These are phyloP conservation scores for Capsicum rhomboideum DNA, from an alignment of 257 asterid genomes.

Conservation along the genomic window DNA sequence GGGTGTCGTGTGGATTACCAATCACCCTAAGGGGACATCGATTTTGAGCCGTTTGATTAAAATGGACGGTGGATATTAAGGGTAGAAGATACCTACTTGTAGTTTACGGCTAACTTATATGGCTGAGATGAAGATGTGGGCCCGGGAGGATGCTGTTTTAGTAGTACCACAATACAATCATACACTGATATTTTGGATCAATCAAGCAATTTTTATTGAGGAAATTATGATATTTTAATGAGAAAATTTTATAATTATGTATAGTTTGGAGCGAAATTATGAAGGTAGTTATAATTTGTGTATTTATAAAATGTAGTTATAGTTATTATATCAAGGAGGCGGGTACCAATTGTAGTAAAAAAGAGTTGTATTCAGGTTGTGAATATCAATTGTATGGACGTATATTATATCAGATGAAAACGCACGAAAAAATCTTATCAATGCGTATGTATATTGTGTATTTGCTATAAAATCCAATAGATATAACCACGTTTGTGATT, in stretches of 20 bases:
- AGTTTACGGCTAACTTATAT: neutral
- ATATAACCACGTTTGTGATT: too few relatives aligned
- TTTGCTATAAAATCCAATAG: too few relatives aligned
- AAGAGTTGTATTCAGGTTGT: too few relatives aligned
- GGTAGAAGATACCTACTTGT: neutral
- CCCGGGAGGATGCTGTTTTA: neutral
- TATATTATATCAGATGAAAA: too few relatives aligned
- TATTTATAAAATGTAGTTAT: neutral
- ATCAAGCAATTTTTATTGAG: neutral
- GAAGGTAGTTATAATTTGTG: neutral
- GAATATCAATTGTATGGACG: neutral
- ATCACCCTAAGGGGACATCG: slow-evolving; percentile 21
- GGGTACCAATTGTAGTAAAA: too few relatives aligned
- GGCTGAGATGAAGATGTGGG: neutral
- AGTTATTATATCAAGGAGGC: neutral
- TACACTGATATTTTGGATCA: neutral
- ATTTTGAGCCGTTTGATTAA: neutral
- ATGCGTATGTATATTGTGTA: too few relatives aligned
- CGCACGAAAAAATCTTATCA: too few relatives aligned
- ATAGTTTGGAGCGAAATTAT: neutral
- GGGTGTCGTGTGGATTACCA: slow-evolving; percentile 26
- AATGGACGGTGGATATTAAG: slow-evolving; percentile 19
- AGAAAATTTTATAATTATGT: neutral
- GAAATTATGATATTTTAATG: neutral
- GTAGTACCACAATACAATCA: neutral